phyloP scores from a whole-genome alignment of 345 rosid genomes.

The Salix exigua region DNA sequence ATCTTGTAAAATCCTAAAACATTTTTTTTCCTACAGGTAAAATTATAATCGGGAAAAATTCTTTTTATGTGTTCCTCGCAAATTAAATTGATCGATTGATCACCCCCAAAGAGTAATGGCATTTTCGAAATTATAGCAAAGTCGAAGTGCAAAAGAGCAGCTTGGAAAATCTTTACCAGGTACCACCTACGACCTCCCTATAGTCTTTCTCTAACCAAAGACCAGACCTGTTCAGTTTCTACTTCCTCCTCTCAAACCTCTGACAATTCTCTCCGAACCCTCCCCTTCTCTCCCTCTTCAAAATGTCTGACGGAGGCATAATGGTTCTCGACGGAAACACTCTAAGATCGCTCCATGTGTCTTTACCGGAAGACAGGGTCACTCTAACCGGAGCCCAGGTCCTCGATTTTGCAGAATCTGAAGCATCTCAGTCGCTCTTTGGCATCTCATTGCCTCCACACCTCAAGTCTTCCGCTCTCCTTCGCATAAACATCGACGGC shows the following conservation, averaged over 20 bases:
- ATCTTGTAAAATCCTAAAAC: too few relatives aligned
- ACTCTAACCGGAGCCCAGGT: slow-evolving; percentile 52
- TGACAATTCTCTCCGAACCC: neutral
- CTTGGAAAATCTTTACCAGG: neutral
- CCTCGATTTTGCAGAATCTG: slow-evolving; percentile 55
- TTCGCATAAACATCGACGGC: slow-evolving; percentile 30
- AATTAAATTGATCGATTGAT: too few relatives aligned
- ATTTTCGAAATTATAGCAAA: slow-evolving; percentile 1
- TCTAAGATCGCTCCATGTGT: slow-evolving; percentile 48
- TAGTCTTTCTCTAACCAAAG: neutral
- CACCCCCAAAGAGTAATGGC: neutral
- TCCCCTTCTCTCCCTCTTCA: neutral
- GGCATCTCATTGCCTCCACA: slow-evolving; percentile 59
- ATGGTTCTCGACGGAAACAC: slow-evolving; percentile 60
- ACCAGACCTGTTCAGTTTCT: slow-evolving; percentile 1
- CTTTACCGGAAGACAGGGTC: slow-evolving; percentile 33
- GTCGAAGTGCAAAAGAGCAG: neutral
- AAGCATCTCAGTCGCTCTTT: slow-evolving; percentile 45
- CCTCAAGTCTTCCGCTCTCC: slow-evolving; percentile 51
- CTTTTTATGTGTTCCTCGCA: neutral
- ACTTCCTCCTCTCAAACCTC: neutral
- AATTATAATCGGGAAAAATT: too few relatives aligned
- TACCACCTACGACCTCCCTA: neutral
- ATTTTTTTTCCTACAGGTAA: too few relatives aligned
- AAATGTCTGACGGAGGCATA: slow-evolving; percentile 62